Evolutionary conservation across 768 basidiomycete species (phyloP), one percentile per base, ranked within the genome.

Genomic region (Lentinus brumalis): DNA sequence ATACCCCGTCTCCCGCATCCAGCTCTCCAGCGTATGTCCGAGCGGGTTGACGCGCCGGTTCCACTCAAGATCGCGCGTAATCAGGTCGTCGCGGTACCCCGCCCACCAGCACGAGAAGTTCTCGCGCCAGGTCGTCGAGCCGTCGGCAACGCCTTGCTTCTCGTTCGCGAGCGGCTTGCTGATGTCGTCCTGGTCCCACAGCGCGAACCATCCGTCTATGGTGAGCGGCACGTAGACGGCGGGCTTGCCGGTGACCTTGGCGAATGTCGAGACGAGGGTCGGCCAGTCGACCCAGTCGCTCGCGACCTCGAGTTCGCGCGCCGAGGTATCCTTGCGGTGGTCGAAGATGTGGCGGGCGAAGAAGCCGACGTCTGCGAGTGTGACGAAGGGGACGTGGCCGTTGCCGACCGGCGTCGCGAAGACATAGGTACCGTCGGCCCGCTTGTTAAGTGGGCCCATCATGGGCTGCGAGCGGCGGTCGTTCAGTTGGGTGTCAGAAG

Each of bases 91-190:
- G 31, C 77, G 67, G 67, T 69, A 81, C 60, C 72, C 56, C 15
- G 67, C 70, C 77, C 77, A 83, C 67, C 75, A 80, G 1, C 70
- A 72, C n/a, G 70, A 71, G 62, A 80, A 80, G 66, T 78, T 81
- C 70, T 79, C 67, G 30, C 21, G 50, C 64, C 64, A 70, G n/a
- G 64, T 67, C 54, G 66, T 70, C 47, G 61, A 52, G 40, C 61
- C 68, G 45, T 64, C 69, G 26, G 59, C 60, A 14, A 35, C 58
- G 18, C 14, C 5, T 4, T 46, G 12, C 9, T 50, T 49, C 44
- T 65, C 65, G 35, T 56, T 58, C 46, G 68, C 73, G 12, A 72
- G 56, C 1, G 69, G 72, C 21, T 38, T 29, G 30, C 73, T 70
- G 5, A 62, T 46, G 29, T 61, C 57, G 32, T 44, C n/a, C 11